Conservation (phyloP, 352 stramenopile genomes). For the Globisporangium cylindrosporum region DNA sequence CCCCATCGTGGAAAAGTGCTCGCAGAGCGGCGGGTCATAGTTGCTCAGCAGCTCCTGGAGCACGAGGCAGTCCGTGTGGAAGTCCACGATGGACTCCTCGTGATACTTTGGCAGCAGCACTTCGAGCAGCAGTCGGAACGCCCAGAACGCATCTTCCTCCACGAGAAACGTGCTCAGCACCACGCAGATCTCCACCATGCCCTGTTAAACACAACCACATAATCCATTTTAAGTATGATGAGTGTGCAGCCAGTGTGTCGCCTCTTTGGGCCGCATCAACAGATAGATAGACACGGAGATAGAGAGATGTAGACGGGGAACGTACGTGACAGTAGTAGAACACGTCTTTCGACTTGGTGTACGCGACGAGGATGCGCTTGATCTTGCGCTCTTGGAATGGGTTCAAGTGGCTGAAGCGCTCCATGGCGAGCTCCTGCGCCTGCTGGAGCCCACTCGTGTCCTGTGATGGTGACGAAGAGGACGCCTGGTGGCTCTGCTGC, state of each 20-base stretch:
- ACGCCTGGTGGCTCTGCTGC: conserved; percentile 35
- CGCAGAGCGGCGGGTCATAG: conserved; percentile 46
- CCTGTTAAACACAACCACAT: conserved; percentile 20
- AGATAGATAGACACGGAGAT: not conserved
- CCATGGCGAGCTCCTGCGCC: conserved; percentile 75
- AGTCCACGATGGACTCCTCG: conserved; percentile 74
- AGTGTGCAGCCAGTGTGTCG: not conserved
- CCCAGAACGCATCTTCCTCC: conserved; percentile 80
- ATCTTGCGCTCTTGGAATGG: conserved; percentile 85
- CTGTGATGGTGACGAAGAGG: not conserved
- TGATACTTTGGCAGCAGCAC: conserved; percentile 78
- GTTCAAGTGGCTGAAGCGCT: conserved; percentile 75
- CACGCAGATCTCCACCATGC: conserved; percentile 79
- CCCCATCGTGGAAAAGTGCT: conserved; percentile 54
- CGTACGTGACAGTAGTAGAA: conserved; percentile 73
- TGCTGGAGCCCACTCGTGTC: conserved; percentile 49
- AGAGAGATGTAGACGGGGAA: not conserved
- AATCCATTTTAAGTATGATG: not conserved
- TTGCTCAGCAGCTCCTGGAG: conserved; percentile 65
- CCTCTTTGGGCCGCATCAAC: not conserved
- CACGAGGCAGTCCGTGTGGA: conserved; percentile 81
- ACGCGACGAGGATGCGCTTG: conserved; percentile 71
- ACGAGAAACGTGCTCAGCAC: conserved; percentile 74
- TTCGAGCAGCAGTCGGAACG: conserved; percentile 69
- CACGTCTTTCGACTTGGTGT: conserved; percentile 66